A percentile compares a stretch with the other conserved stretches of the same genome.
phyloP scores from a whole-genome alignment of 257 asterid genomes.

The Jacaranda mimosifolia region DNA sequence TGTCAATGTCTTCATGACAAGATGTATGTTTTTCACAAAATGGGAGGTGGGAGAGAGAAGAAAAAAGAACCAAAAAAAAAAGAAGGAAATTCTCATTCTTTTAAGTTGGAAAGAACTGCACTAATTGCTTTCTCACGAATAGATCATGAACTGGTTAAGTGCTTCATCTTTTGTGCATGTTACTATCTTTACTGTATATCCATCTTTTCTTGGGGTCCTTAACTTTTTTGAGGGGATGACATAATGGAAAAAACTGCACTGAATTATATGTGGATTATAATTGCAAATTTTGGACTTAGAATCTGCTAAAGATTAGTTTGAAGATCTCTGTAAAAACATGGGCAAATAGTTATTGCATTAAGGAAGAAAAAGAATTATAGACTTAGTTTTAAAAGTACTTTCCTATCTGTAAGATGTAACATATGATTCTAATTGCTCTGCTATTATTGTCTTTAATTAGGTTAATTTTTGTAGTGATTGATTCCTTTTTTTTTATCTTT shows the following conservation, averaged over 20 bases:
- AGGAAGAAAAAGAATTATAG: neutral
- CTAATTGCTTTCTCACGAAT: conserved; percentile 44
- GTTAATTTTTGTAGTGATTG: neutral
- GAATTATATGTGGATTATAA: conserved; percentile 33
- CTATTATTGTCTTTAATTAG: conserved; percentile 1
- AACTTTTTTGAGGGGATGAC: conserved; percentile 25
- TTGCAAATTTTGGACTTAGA: neutral
- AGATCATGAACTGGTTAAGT: conserved; percentile 33
- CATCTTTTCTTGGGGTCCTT: conserved; percentile 15
- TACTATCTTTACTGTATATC: conserved; percentile 18
- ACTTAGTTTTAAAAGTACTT: neutral
- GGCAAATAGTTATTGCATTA: too few species aligned
- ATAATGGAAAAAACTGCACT: conserved; percentile 34
- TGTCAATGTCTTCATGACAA: neutral
- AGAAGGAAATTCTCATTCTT: conserved; percentile 24
- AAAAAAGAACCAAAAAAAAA: neutral
- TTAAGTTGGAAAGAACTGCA: conserved; percentile 41
- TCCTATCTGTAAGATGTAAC: conserved; percentile 26
- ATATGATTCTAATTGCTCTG: conserved; percentile 29
- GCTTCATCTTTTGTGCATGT: conserved; percentile 40
- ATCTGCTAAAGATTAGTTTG: conserved; percentile 15
- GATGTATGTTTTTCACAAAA: neutral
- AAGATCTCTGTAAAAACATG: neutral
- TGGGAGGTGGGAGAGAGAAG: conserved; percentile 12
- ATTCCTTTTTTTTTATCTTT: conserved; percentile 2